A percentile compares a stretch with the other conserved stretches of the same genome.
These are phyloP conservation scores for Martiniozyma asiatica DNA, from an alignment of 1,139 yeast species.

Conservation along the genomic window DNA sequence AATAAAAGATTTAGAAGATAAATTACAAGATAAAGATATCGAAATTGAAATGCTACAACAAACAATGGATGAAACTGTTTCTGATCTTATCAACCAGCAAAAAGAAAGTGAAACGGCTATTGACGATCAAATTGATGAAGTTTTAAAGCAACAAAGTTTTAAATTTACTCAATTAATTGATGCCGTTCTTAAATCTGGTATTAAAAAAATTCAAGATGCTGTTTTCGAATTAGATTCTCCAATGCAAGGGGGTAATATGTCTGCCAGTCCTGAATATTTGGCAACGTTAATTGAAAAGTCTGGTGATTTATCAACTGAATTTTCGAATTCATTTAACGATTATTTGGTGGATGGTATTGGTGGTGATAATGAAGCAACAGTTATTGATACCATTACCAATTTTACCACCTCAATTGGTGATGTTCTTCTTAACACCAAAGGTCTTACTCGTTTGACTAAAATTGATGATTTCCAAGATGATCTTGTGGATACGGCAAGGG, in stretches of 20 bases:
- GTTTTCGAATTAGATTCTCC: constrained; percentile 66
- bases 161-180: constrained; percentile 54
- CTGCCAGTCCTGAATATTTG: constrained; percentile 63
- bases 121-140: constrained; percentile 48
- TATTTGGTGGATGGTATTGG: constrained; percentile 68
- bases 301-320: constrained; percentile 65
- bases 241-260: constrained; percentile 74
- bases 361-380: constrained; percentile 56
- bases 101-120: constrained; percentile 42
- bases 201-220: constrained; percentile 63
- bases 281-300: constrained; percentile 62
- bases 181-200: constrained; percentile 57
- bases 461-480: constrained; percentile 41
- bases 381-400: constrained; percentile 56
- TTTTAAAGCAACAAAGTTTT: constrained; percentile 36
- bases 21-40: constrained; percentile 57
- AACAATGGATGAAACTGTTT: constrained; percentile 64
- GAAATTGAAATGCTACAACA: constrained; percentile 74
- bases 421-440: constrained; percentile 59
- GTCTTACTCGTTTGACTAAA: constrained; percentile 41
- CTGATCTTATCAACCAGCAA: constrained; percentile 46
- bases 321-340: constrained; percentile 68
- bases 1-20: constrained; percentile 29
- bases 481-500: constrained; percentile 37
- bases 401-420: constrained; percentile 58